A percentile compares a stretch with the other conserved stretches of the same genome.
These are phyloP conservation scores for Thinopyrum obtusiflorum DNA, from an alignment of 202 grass and related monocot species.

Conservation along the genomic window DNA sequence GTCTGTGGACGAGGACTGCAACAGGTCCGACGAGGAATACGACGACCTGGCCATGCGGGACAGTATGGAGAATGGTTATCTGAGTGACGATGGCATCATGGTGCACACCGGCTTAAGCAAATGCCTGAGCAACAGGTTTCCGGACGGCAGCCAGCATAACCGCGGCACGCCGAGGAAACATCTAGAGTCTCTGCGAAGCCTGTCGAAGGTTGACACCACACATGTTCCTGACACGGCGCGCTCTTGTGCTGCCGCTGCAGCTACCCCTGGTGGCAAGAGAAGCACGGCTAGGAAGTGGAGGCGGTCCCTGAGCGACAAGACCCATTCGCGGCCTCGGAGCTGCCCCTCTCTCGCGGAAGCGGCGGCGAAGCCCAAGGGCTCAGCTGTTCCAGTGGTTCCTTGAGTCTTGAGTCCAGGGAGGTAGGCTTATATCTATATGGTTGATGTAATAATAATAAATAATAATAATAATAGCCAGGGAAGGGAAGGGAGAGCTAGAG, in stretches of 20 bases:
- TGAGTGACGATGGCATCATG: conserved; percentile 48
- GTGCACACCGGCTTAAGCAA: conserved; percentile 35
- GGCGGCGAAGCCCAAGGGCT: conserved; percentile 16
- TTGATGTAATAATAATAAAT: background rate
- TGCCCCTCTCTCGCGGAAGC: conserved; percentile 16
- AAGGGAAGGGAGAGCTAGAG: no score
- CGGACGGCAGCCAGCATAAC: background rate
- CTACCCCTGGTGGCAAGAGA: conserved; percentile 16
- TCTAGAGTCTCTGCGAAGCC: conserved; percentile 33
- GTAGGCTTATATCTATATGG: background rate
- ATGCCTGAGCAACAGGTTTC: conserved; percentile 20
- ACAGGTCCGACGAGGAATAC: conserved; percentile 84
- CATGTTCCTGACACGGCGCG: conserved; percentile 30
- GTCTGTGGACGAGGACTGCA: conserved; percentile 71
- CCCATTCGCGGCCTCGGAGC: conserved; percentile 30
- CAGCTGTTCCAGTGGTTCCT: conserved; percentile 19
- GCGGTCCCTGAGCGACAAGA: conserved; percentile 60
- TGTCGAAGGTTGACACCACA: conserved; percentile 28
- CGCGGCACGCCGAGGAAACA: conserved; percentile 32
- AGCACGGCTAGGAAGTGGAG: conserved; percentile 36
- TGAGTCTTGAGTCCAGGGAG: conserved; percentile 25
- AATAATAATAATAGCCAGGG: no score
- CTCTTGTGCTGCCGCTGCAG: conserved; percentile 11
- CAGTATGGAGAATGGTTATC: conserved; percentile 52
- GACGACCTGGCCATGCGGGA: conserved; percentile 75